Base-by-base conservation (phyloP, 2,329 filamentous ascomycete species). In the Pseudocercospora pini-densiflorae region DNA sequence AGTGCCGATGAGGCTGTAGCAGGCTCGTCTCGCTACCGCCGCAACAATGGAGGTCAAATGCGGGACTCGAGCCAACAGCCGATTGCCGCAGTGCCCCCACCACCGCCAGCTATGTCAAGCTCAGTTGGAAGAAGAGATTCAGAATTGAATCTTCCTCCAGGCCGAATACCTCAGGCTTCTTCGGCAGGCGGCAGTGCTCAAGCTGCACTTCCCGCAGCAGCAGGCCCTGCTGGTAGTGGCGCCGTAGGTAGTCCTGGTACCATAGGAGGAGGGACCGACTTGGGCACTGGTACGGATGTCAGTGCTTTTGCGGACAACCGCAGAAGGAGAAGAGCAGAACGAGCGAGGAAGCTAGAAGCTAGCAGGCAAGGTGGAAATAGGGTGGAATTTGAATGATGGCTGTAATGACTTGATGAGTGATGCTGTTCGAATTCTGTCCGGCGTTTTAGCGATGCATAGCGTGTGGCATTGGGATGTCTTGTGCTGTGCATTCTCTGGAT, bases 291-390 rank as follows among this genome's bases (percentile, higher is more conserved):
- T 10, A 80, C 78, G 43, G 78, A 79, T 66, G 70, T 79, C 9
- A 79, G 77, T 70, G 74, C 84, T 64, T 87, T 86, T 71, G 85
- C 84, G 1, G 85, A 81, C 66, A 87, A 87, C 71, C 79, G 85
- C 57, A 76, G 83, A 63, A 77, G 85, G 65, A 78, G 85, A 73
- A 79, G 85, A 61, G 85, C 85, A 16, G 85, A 87, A 73, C 76
- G 85, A 68, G 83, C 84, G 60, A 79, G 81, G 59, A 72, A 73
- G 65, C 54, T 72, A 58, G 70, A 74, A 62, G 73, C 73, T 61
- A 74, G 81, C 43, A 66, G 75, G 51, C 75, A 77, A 43, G 71
- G 71, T 29, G 71, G 73, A 16, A 79, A 79, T 31, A 78, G 79
- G 60, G 83, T 85, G 19, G 84, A 85, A 68, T 86, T 85, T 73